These are phyloP conservation scores for Vanrija pseudolonga DNA, from an alignment of 1,284 basidiomycete genomes.

Conservation along the genomic window DNA sequence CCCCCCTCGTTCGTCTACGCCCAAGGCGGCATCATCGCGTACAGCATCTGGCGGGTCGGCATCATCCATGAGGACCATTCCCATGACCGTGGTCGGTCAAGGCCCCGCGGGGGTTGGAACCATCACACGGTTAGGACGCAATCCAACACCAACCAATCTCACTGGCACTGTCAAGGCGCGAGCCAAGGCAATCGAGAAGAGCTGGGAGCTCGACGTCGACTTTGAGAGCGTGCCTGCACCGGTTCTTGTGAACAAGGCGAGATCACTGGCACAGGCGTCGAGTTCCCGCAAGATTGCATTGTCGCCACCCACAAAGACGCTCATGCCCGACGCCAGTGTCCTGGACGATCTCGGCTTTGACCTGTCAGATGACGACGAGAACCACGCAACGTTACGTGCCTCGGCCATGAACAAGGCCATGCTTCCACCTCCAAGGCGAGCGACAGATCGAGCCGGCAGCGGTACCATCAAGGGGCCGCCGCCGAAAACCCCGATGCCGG, in stretches of 20 bases:
- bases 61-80: constrained; percentile 15
- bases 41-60: constrained; percentile 9
- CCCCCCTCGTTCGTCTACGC: not conserved
- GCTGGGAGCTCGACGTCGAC: constrained; percentile 33
- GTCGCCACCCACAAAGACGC: constrained; percentile 16
- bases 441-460: constrained; percentile 5
- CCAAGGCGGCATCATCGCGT: not conserved
- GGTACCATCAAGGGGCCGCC: constrained; percentile 8
- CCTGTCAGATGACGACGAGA: constrained; percentile 29
- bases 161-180: constrained; percentile 26
- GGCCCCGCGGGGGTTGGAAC: constrained; percentile 39
- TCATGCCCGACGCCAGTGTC: constrained; percentile 29
- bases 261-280: not conserved
- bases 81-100: constrained; percentile 28
- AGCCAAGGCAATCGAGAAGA: constrained; percentile 23
- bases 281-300: constrained; percentile 10
- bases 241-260: not conserved
- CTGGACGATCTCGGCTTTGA: constrained; percentile 40
- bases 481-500: not conserved
- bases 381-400: constrained; percentile 43
- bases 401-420: constrained; percentile 41
- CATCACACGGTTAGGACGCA: constrained; percentile 31
- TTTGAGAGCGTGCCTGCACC: constrained; percentile 16
- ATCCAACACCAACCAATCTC: not conserved
- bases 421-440: constrained; percentile 31